Base-by-base conservation (phyloP, 2,329 filamentous ascomycete species). In the Calonectria ilicicola region DNA sequence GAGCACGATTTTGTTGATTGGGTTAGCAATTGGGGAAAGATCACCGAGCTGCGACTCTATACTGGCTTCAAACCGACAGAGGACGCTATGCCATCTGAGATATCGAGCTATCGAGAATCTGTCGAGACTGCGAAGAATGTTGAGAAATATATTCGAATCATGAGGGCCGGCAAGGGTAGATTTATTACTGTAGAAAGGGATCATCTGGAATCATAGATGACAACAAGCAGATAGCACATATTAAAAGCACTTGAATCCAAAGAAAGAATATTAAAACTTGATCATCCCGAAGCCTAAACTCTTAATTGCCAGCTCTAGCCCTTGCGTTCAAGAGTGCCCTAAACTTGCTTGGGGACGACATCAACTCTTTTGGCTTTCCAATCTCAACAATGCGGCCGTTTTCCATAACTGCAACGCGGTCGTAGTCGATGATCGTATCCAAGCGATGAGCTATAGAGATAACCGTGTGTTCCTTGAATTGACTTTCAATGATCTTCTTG, bases 1-100 rank as follows among this genome's bases (percentile, higher is more conserved):
- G 86, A 86, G 35, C 84, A 86, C 44, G 87, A 89, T 67, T 84
- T 80, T 44, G 83, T 91, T 12, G 89, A 91, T 76, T 91, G 90
- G 90, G 83, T 82, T 0, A 84, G 84, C 5, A 83, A 86, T 47
- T 91, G 89, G 89, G 87, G 89, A 29, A 90, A 90, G 79, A 82
- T 91, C 3, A 84, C 82, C 0, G 82, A 81, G 12, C 75, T 91
- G 67, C 81, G 86, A 38, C 82, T 91, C 68, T 83, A 79, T 29
- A 84, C 85, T 0, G 89, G 89, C 1, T 88, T 87, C 76, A 81
- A 75, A 1, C 78, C 84, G 12, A 74, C 77, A 2, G 82, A 83
- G 2, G 81, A 85, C 23, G 81, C 83, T 3, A 74, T 80, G 17
- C 78, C 75, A 5, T 80, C 81, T 7, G 83, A 86, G 49, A 75